Percentiles rank a stretch among this genome's conserved stretches.
phyloP scores from a whole-genome alignment of 257 asterid genomes.

The Nicotiana otophora region DNA sequence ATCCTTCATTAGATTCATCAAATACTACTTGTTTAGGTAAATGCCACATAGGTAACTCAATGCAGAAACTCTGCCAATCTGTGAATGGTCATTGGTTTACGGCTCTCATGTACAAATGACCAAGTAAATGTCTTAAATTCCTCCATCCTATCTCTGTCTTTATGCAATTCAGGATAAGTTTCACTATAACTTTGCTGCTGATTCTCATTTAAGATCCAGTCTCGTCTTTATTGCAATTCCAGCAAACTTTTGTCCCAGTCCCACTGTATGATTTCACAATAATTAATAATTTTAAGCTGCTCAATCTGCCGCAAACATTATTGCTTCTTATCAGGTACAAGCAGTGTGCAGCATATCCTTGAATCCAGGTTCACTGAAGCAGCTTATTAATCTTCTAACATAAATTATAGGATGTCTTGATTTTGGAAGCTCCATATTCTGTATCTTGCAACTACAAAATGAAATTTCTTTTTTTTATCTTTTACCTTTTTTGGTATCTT shows the following conservation, averaged over 20 bases:
- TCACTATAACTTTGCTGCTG: neutral
- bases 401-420: neutral
- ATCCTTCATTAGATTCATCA: conserved; percentile 6
- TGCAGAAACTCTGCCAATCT: neutral
- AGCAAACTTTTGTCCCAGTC: neutral
- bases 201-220: neutral
- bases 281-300: neutral
- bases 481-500: neutral
- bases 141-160: neutral
- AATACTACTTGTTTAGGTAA: neutral
- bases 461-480: too few relatives aligned
- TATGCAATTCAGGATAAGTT: neutral
- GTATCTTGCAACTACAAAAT: neutral
- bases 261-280: neutral
- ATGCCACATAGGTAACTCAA: neutral
- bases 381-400: neutral
- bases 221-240: neutral
- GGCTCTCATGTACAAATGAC: neutral
- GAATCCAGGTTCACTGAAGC: neutral
- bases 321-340: neutral
- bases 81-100: neutral
- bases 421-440: neutral
- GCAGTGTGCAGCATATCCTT: neutral
- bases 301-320: neutral
- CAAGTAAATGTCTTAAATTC: conserved; percentile 6